Evolutionary conservation across 2,329 filamentous ascomycete species (phyloP), one percentile per base, ranked within the genome.

Genomic region (Pestalotiopsis sp.): DNA sequence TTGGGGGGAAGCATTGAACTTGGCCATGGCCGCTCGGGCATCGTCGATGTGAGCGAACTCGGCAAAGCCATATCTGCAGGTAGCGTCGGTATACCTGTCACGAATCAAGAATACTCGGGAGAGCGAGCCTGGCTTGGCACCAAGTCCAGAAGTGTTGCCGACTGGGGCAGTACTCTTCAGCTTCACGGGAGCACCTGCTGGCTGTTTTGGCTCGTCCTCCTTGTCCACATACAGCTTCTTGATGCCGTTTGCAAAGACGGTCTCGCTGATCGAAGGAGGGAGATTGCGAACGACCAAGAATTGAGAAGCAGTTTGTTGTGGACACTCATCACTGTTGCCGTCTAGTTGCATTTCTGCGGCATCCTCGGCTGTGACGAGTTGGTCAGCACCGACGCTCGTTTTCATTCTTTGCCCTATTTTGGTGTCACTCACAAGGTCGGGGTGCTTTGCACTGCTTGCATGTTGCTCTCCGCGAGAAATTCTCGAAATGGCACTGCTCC

Each of bases 31-130:
- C 24, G 89, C 91, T 76, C 90, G 86, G 2, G 93, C 92, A 77
- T 96, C 92, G 76, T 92, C 89, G 20, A 93, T 82, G 0, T 88
- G 91, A 73, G 88, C 90, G 76, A 94, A 97, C 77, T 97, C 93
- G 1, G 90, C 93, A 78, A 97, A 97, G 0, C 93, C 93, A 73
- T 93, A 97, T 71, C 90, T 88, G 85, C 92, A 92, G 64, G 91
- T 93, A 69, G 92, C 90, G 66, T 93, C 87, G 3, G 85, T 91
- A 69, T 84, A 85, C 58, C 89, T 86, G 75, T 95, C 92, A 66
- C 93, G 88, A 73, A 96, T 90, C 30, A 97, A 81, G 69, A 96
- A 88, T 1, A 96, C 89, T 64, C 93, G 89, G 69, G 91, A 88
- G 9, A 97, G 81, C n/a, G 92, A 93, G 22, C 90, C 89, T 39